Conservation (phyloP, 371 early-diverging fungal genomes). For the Lichtheimia ornata region DNA sequence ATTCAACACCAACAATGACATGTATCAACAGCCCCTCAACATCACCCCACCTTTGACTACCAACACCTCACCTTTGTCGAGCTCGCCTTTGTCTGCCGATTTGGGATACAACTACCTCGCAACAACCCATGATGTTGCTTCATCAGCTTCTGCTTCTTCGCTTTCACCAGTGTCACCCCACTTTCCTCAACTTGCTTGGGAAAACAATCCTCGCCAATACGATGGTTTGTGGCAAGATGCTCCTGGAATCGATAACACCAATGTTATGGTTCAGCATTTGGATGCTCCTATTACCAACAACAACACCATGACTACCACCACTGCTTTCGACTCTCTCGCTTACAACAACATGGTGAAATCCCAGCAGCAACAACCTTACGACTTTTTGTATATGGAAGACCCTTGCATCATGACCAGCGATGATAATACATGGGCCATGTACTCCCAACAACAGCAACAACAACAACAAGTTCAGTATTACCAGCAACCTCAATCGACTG, state of each 20-base stretch:
- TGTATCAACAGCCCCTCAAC: background rate
- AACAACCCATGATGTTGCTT: background rate
- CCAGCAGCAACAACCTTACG: background rate
- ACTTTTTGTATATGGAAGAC: background rate
- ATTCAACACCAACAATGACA: constrained; percentile 6
- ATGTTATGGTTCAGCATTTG: constrained; percentile 39
- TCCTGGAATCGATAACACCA: constrained; percentile 5
- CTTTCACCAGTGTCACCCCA: constrained; percentile 4
- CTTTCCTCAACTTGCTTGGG: background rate
- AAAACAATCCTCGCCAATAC: background rate
- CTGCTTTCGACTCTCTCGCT: no score
- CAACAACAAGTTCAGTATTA: background rate
- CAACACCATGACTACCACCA: no score
- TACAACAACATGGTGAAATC: constrained; percentile 1
- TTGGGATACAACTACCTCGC: background rate
- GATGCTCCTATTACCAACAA: constrained; percentile 13
- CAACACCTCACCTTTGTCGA: constrained; percentile 3
- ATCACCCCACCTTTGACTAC: constrained; percentile 7
- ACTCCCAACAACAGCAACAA: background rate
- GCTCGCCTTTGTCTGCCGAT: constrained; percentile 12
- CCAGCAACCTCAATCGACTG: background rate
- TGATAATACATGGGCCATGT: no score
- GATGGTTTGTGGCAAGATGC: no score
- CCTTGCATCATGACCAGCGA: no score
- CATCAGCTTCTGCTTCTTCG: background rate